Evolutionary conservation across 495 filamentous ascomycete genomes (phyloP).

Genomic region (Neurospora discreta): DNA sequence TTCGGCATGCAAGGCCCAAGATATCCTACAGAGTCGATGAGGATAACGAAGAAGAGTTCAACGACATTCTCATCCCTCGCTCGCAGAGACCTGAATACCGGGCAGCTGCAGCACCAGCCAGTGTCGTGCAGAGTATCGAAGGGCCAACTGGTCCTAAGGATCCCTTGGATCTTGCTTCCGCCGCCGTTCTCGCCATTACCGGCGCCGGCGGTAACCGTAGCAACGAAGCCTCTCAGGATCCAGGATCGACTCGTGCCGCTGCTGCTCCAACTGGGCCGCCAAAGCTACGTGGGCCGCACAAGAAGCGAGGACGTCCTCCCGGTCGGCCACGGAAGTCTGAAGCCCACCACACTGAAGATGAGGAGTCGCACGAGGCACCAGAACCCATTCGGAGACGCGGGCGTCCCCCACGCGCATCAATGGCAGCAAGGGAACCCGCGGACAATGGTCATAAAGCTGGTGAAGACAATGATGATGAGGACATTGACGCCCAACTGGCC

Average conservation of each 20-base stretch:
- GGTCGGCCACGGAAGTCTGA: conserved; percentile 18
- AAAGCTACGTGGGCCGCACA: conserved; percentile 1
- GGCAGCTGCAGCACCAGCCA: conserved; percentile 6
- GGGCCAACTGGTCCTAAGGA: conserved; percentile 9
- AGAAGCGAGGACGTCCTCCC: conserved; percentile 12
- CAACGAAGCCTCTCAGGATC: background rate
- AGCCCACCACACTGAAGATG: background rate
- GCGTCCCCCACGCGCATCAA: conserved; percentile 10
- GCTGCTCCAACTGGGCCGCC: background rate
- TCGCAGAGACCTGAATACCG: conserved; percentile 9
- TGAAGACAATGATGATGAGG: background rate
- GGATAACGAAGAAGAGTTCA: conserved; percentile 26
- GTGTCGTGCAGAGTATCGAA: background rate
- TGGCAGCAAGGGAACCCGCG: background rate
- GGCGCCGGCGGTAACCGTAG: background rate
- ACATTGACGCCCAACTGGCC: conserved; percentile 17
- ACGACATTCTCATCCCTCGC: conserved; percentile 23
- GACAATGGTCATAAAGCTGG: background rate
- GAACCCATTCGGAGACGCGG: conserved; percentile 6
- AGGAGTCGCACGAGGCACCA: background rate
- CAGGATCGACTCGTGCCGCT: background rate
- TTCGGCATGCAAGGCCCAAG: conserved; percentile 36
- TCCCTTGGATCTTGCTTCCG: conserved; percentile 30
- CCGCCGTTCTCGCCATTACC: conserved; percentile 13
- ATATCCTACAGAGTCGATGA: conserved; percentile 29